These are phyloP conservation scores for Ogataea degrootiae DNA, from an alignment of 805 yeast species.

Conservation along the genomic window DNA sequence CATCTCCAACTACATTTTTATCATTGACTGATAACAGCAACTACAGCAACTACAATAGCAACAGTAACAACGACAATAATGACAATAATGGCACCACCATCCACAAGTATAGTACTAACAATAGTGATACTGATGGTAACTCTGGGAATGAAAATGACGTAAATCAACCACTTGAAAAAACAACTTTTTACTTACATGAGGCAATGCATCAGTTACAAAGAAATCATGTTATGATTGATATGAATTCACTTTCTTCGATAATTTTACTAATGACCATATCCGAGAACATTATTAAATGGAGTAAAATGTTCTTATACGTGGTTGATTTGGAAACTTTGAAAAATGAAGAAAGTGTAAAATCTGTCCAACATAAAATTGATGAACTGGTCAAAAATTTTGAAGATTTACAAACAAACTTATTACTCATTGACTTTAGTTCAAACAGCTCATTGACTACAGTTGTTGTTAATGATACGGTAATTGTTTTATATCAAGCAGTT, in stretches of 20 bases:
- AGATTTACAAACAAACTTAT: conserved; percentile 23
- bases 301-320: conserved; percentile 26
- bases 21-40: conserved; percentile 1
- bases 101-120: neutral
- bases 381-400: conserved; percentile 25
- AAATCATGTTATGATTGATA: conserved; percentile 25
- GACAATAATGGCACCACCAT: neutral
- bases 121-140: neutral
- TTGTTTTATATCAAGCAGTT: conserved; percentile 25
- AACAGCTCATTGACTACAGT: conserved; percentile 19
- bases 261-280: conserved; percentile 25
- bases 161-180: too few species aligned
- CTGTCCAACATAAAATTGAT: conserved; percentile 21
- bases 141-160: neutral
- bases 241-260: conserved; percentile 22
- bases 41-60: neutral
- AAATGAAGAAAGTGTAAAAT: conserved; percentile 11
- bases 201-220: conserved; percentile 27
- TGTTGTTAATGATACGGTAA: conserved; percentile 23
- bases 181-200: conserved; percentile 23
- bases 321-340: conserved; percentile 25
- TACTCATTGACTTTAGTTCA: conserved; percentile 23
- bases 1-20: conserved; percentile 26
- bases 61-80: neutral
- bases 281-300: conserved; percentile 30